These are phyloP conservation scores for Nannochloris sp. DNA, from an alignment of 139 green algal genomes.

Conservation along the genomic window DNA sequence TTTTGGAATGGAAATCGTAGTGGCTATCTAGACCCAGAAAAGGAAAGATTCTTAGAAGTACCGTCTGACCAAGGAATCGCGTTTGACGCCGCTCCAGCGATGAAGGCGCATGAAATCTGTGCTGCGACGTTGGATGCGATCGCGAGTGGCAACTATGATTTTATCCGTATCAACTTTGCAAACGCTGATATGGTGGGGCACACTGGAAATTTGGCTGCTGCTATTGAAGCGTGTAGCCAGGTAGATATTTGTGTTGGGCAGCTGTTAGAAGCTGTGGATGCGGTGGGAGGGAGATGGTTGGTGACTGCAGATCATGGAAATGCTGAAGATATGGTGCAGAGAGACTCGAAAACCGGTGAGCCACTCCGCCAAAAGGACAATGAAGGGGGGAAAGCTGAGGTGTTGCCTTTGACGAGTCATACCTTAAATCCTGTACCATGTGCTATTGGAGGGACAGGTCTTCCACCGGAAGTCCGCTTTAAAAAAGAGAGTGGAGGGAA, in stretches of 20 bases:
- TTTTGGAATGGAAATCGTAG: constrained; percentile 98
- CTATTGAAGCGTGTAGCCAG: constrained; percentile 35
- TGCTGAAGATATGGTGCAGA: constrained; percentile 68
- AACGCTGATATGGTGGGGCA: constrained; percentile 74
- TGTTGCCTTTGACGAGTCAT: constrained; percentile 54
- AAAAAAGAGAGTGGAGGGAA: not conserved
- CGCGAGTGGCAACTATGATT: constrained; percentile 42
- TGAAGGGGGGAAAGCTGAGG: constrained; percentile 29
- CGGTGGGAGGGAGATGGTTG: constrained; percentile 47
- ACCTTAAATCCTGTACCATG: constrained; percentile 53
- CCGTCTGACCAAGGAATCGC: constrained; percentile 77
- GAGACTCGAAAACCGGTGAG: constrained; percentile 35
- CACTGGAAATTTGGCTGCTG: constrained; percentile 56
- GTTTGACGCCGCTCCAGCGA: constrained; percentile 87
- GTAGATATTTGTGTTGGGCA: constrained; percentile 50
- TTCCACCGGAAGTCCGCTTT: constrained; percentile 44
- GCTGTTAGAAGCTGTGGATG: constrained; percentile 34
- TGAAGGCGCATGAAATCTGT: constrained; percentile 89
- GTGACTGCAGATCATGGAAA: constrained; percentile 73
- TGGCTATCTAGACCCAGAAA: constrained; percentile 82
- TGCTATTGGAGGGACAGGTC: constrained; percentile 55
- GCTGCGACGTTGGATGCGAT: constrained; percentile 46
- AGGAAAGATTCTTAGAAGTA: constrained; percentile 93
- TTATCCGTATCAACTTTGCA: constrained; percentile 43
- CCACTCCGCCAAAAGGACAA: constrained; percentile 14